Percentiles rank a stretch among this genome's conserved stretches.
phyloP scores from a whole-genome alignment of 2,329 filamentous ascomycete species.

The Colletotrichum sp. region DNA sequence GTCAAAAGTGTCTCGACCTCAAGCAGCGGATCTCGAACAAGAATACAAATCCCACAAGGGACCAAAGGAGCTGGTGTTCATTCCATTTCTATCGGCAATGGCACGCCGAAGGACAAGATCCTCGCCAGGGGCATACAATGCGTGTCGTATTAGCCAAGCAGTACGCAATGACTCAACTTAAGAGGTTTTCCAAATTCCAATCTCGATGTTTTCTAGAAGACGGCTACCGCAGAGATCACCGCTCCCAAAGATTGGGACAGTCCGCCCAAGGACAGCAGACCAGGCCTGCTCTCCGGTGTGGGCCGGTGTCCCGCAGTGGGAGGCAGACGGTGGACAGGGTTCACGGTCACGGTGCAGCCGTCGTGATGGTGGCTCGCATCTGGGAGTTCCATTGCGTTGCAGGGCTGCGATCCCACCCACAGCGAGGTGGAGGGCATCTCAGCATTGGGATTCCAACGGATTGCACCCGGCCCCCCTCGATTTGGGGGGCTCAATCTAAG shows the following conservation, averaged over 20 bases:
- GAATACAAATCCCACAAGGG: not conserved
- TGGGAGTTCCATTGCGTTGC: not conserved
- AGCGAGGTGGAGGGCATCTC: not conserved
- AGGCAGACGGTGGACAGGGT: not conserved
- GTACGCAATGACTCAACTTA: not conserved
- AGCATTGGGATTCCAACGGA: not conserved
- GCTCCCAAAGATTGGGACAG: not conserved
- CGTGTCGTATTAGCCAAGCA: not conserved
- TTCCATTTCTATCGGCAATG: not conserved
- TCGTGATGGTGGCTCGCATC: not conserved
- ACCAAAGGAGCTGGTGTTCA: not conserved
- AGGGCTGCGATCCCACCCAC: not conserved
- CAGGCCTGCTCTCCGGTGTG: not conserved
- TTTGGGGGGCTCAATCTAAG: conserved; percentile 11
- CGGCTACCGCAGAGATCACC: not conserved
- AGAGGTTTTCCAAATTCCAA: not conserved
- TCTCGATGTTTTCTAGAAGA: not conserved
- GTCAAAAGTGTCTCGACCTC: not conserved
- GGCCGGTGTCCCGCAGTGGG: not conserved
- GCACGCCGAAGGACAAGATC: not conserved
- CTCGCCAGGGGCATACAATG: not conserved
- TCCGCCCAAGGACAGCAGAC: not conserved
- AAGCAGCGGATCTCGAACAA: not conserved
- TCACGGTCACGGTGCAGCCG: not conserved
- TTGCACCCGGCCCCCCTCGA: conserved; percentile 3